Base-by-base conservation (phyloP, 208 protist genomes). In the Herpetomonas tarakana region DNA sequence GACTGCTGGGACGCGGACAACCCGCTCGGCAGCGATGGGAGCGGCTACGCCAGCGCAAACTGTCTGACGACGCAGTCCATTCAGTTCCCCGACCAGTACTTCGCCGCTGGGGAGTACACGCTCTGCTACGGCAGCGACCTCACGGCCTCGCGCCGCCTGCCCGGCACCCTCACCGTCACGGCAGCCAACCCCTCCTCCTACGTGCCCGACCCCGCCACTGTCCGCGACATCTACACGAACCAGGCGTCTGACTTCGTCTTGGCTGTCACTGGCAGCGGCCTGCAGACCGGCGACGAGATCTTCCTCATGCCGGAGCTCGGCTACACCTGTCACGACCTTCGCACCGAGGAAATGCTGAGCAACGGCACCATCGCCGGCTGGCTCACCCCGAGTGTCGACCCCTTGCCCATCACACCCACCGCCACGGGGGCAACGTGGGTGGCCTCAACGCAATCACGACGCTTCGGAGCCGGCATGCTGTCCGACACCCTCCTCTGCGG, bases 291-390 rank as follows among this genome's bases (percentile, higher is more conserved):
- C 11, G 91, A 94, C 59, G 46, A 74, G 38, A 74, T 82, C 39
- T 93, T 96, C 58, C 49, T 96, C 11, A 58, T 96, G 22, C 72
- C 91, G 0, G 59, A 50, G n/a, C 78, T 55, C n/a, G 78, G 78
- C 59, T 89, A 80, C 71, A 75, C 67, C 35, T 96, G 91, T 70
- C 91, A 96, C 74, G 85, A 93, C 73, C 77, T 94, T 50, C 71
- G 75, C 62, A 91, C 62, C 9, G 68, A 58, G 62, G 64, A 54
- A 18, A 61, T 91, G 14, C 69, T 81, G 46, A 70, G 39, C 51
- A 81, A 92, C 59, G 72, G 65, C 11, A 73, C 81, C 35, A 67
- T 90, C 22, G 65, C 65, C 25, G 53, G 52, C 30, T 92, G 80
- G 83, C 80, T 91, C 52, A 57, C 41, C 25, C 87, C 91, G 27